These are phyloP conservation scores for Lobulomyces angularis DNA, from an alignment of 192 early-diverging fungal genomes.

Conservation along the genomic window DNA sequence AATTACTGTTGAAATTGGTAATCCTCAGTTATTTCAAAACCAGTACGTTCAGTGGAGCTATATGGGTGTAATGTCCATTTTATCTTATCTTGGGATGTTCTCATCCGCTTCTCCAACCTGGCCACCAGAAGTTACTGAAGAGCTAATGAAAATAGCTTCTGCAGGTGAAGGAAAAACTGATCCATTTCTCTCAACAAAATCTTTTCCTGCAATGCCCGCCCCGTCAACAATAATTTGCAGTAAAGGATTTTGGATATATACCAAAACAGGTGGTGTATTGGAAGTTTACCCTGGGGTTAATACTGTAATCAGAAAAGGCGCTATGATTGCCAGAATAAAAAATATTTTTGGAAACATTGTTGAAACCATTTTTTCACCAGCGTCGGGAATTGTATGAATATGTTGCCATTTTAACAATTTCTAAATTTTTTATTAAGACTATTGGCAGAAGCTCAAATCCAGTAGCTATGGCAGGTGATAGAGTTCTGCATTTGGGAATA, in stretches of 20 bases:
- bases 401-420: background rate
- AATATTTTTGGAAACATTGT: conserved; percentile 82
- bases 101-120: conserved; percentile 8
- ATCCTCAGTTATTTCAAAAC: conserved; percentile 76
- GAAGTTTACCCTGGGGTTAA: conserved; percentile 75
- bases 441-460: conserved; percentile 77
- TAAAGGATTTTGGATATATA: conserved; percentile 68
- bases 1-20: conserved; percentile 87
- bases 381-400: conserved; percentile 56
- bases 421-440: conserved; percentile 12
- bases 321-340: conserved; percentile 71
- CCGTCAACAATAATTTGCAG: conserved; percentile 35
- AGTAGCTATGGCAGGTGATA: conserved; percentile 74
- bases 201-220: conserved; percentile 8
- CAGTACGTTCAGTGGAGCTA: conserved; percentile 65
- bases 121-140: conserved; percentile 5
- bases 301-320: conserved; percentile 68
- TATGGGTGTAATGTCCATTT: conserved; percentile 52
- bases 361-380: conserved; percentile 70
- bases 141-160: background rate
- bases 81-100: conserved; percentile 52
- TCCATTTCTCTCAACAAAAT: background rate
- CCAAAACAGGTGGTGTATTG: conserved; percentile 72
- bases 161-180: conserved; percentile 8
- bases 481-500: conserved; percentile 76